Evolutionary conservation across 139 green algal species (phyloP), one percentile per base, ranked within the genome.

Genomic region (Chlorella ohadii): DNA sequence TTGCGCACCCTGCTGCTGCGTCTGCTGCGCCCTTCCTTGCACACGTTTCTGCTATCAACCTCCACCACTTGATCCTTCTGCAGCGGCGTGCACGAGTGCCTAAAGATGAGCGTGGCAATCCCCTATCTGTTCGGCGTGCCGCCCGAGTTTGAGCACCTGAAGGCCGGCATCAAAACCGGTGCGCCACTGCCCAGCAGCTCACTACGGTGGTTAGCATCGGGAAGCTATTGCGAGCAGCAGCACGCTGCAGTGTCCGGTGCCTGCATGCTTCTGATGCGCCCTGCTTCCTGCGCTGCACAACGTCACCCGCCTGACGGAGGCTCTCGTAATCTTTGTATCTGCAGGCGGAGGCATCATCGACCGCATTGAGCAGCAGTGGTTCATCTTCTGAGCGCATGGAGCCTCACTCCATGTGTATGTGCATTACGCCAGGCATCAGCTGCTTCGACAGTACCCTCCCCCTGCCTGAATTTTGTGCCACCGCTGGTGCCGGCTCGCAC

Each of bases 61-160:
- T 16, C 11, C 25, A 0, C 5, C 55, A 22, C 44, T 64, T 20
- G 38, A 28, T 28, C 57, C 23, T 16, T 12, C 7, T 66, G 66
- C 77, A 91, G 87, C 44, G 88, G 90, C 3, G 70, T 97, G 31
- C 85, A 94, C 70, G 92, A 96, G 80, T 71, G 71, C 22, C 87
- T 97, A 44, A 71, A 78, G 56, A 89, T 97, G 76, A 93, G 86
- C 0, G 90, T 97, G 16, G 87, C 92, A 33, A 81, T 97, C 15
- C 94, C 94, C 0, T 84, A 92, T n/a, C 87, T 97, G 47, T 97
- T 90, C 80, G 94, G 94, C 44, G 87, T 97, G 33, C 94, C 94
- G 12, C 94, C 94, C 6, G 86, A 94, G 55, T 70, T 92, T 36
- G 94, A 98, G 25, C 79, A 70, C 4, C 86, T 97, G 59, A 92